A percentile compares a stretch with the other conserved stretches of the same genome.
These are phyloP conservation scores for Geotrichum candidum DNA, from an alignment of 1,139 yeast genomes.

Conservation along the genomic window DNA sequence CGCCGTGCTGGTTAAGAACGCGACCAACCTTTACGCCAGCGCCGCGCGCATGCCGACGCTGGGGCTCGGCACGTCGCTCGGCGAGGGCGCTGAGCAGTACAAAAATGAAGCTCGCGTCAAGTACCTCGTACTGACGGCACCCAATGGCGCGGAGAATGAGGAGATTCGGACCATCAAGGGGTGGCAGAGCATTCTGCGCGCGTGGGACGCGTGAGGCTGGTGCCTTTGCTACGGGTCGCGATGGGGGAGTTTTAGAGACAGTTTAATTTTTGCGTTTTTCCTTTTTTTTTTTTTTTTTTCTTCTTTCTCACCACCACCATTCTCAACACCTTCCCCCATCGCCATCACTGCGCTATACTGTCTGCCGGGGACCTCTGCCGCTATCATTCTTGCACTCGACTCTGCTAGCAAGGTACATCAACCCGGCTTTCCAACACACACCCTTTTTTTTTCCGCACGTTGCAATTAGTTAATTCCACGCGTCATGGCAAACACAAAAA, in stretches of 20 bases:
- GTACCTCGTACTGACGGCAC: neutral
- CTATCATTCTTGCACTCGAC: neutral
- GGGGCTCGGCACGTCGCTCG: neutral
- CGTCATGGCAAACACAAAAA: conserved; percentile 12
- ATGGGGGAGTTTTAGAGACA: no score
- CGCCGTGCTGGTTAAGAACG: conserved; percentile 22
- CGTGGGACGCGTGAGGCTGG: neutral
- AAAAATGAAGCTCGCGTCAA: conserved; percentile 6
- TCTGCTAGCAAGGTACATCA: neutral
- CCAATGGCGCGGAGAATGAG: neutral
- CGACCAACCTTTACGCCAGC: conserved; percentile 25
- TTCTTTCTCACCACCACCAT: neutral
- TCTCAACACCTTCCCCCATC: neutral
- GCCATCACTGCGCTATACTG: neutral
- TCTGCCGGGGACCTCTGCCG: neutral
- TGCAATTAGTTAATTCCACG: neutral
- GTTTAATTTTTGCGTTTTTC: neutral
- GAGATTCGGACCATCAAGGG: conserved; percentile 4
- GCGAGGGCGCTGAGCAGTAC: conserved; percentile 4
- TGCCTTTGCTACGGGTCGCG: neutral
- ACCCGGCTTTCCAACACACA: neutral
- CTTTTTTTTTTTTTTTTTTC: neutral
- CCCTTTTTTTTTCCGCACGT: neutral
- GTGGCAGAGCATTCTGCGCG: neutral
- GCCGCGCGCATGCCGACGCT: conserved; percentile 16